Percentiles rank a stretch among this genome's conserved stretches.
Conservation (phyloP, 2,329 filamentous ascomycete species). For the Talaromyces funiculosus region DNA sequence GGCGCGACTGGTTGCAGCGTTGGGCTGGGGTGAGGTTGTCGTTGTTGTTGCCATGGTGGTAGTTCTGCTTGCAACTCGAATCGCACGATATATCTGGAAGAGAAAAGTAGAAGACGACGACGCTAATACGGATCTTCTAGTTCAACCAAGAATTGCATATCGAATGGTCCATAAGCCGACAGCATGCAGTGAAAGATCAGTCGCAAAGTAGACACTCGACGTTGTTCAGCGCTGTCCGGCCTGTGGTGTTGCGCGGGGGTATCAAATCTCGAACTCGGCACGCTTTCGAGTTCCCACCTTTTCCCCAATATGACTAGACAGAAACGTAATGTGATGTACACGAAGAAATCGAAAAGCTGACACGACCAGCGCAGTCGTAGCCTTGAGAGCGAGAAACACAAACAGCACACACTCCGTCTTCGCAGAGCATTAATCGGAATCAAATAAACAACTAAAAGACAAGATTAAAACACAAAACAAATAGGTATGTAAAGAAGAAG, state of each 20-base stretch:
- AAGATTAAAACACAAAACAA: slow-evolving; percentile 1
- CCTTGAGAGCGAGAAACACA: slow-evolving; percentile 4
- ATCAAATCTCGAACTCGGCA: background rate
- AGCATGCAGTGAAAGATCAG: background rate
- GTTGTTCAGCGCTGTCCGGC: background rate
- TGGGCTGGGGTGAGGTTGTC: slow-evolving; percentile 8
- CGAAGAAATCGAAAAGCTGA: background rate
- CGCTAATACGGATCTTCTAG: slow-evolving; percentile 2
- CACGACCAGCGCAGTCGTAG: slow-evolving; percentile 11
- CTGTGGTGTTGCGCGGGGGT: background rate
- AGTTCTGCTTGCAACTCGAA: background rate
- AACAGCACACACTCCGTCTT: background rate
- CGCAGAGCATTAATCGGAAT: background rate
- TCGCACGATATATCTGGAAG: background rate
- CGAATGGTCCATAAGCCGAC: background rate
- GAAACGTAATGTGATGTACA: background rate
- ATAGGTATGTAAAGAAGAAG: background rate
- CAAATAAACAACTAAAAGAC: background rate
- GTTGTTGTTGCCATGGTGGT: slow-evolving; percentile 8
- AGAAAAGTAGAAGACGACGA: background rate
- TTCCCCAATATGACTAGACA: background rate
- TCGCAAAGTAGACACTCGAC: slow-evolving; percentile 1
- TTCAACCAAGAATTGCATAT: slow-evolving; percentile 10
- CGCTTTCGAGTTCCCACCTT: background rate
- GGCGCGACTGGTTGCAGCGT: background rate